Conservation (phyloP, 805 yeast species). For the Yamadazyma sp. region DNA sequence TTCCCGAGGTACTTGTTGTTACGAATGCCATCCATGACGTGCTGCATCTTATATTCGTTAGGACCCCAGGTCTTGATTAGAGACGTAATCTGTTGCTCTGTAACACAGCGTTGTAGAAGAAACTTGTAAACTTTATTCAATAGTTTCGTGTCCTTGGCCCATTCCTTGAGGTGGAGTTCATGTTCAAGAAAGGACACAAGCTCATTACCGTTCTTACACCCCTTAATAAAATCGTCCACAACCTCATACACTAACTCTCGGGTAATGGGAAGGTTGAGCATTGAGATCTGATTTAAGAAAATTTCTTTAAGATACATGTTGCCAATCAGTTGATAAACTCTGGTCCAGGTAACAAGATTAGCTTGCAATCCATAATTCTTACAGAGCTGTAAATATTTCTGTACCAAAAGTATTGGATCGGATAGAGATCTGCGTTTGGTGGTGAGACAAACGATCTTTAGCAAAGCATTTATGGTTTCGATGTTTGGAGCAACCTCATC, state of each 20-base stretch:
- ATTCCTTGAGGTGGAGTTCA: constrained; percentile 27
- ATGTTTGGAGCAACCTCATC: constrained; percentile 42
- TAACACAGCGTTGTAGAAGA: not conserved
- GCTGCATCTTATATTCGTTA: constrained; percentile 4
- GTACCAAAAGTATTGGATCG: constrained; percentile 32
- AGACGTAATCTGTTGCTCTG: not conserved
- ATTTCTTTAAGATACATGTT: constrained; percentile 40
- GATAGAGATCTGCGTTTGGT: constrained; percentile 30
- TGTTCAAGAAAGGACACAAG: constrained; percentile 33
- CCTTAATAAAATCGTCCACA: constrained; percentile 34
- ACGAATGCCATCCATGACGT: constrained; percentile 12
- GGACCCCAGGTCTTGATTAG: not conserved
- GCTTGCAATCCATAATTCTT: constrained; percentile 24
- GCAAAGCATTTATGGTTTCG: constrained; percentile 38
- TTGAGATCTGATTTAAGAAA: constrained; percentile 32
- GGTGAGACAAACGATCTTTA: constrained; percentile 33
- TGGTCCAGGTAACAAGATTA: constrained; percentile 35
- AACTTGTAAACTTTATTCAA: constrained; percentile 25
- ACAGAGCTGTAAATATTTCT: constrained; percentile 31
- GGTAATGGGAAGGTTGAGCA: constrained; percentile 34
- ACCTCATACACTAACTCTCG: constrained; percentile 28
- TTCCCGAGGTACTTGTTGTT: constrained; percentile 3
- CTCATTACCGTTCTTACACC: constrained; percentile 27
- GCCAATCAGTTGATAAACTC: constrained; percentile 38
- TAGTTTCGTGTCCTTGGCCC: constrained; percentile 31